phyloP scores from a whole-genome alignment of 176 grass and related monocot species.

The Bonia amplexicaulis region DNA sequence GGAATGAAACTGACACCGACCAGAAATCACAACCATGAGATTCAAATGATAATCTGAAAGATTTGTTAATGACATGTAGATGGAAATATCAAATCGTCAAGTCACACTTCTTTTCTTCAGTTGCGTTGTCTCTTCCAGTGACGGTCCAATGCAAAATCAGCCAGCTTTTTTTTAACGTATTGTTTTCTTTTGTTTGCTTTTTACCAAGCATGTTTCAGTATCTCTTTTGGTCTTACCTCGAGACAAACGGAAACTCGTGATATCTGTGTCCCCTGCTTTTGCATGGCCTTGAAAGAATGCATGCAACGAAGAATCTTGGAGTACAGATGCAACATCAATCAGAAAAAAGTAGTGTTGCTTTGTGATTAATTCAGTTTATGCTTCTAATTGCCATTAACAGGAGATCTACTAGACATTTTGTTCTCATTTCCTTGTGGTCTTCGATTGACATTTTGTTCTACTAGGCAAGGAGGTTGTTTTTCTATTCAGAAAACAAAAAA shows the following conservation, averaged over 20 bases:
- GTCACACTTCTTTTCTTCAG: constrained; percentile 4
- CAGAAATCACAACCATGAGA: background rate
- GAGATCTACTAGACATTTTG: background rate
- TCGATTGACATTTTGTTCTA: background rate
- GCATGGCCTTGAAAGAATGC: constrained; percentile 51
- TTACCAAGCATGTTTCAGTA: constrained; percentile 29
- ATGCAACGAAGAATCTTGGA: constrained; percentile 54
- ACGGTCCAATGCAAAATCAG: constrained; percentile 23
- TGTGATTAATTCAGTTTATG: background rate
- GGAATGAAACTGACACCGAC: background rate
- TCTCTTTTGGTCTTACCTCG: constrained; percentile 43
- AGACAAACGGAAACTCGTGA: constrained; percentile 56
- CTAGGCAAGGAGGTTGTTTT: background rate
- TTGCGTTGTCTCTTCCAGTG: constrained; percentile 28
- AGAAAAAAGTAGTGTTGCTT: constrained; percentile 17
- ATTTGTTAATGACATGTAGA: background rate
- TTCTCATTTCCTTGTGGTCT: background rate
- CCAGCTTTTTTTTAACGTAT: constrained; percentile 1
- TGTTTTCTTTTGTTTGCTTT: constrained; percentile 44
- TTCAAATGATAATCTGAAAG: background rate
- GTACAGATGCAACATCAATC: constrained; percentile 50
- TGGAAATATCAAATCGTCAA: background rate
- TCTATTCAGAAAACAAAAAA: background rate
- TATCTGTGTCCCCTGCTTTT: constrained; percentile 50
- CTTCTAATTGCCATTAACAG: background rate